These are phyloP conservation scores for Dimargaris xerosporica DNA, from an alignment of 192 early-diverging fungal genomes.

Conservation along the genomic window DNA sequence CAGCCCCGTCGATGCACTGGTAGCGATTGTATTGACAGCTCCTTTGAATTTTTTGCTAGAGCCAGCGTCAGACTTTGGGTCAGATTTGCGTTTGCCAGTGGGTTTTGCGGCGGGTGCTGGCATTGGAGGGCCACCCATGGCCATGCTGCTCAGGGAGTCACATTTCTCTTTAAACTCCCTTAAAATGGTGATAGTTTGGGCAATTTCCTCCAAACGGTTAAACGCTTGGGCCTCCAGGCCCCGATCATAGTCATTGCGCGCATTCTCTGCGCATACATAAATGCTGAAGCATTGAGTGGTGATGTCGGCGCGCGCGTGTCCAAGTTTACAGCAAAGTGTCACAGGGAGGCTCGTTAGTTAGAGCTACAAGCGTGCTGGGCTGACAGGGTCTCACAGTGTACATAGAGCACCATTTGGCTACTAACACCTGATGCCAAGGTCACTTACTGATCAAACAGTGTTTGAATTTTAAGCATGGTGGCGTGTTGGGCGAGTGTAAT, in stretches of 20 bases:
- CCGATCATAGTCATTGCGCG: background rate
- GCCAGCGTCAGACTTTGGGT: too few relatives aligned
- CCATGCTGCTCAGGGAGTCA: background rate
- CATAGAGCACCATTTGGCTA: too few relatives aligned
- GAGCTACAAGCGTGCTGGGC: too few relatives aligned
- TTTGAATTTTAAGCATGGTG: slow-evolving; percentile 7
- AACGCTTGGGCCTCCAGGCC: slow-evolving; percentile 6
- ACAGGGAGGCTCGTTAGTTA: too few relatives aligned
- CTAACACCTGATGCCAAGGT: too few relatives aligned
- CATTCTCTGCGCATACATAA: background rate
- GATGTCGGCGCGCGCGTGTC: too few relatives aligned
- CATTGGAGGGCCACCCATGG: too few relatives aligned
- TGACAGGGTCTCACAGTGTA: too few relatives aligned
- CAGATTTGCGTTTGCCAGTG: too few relatives aligned
- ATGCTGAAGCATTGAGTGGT: background rate
- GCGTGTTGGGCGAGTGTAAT: too few relatives aligned
- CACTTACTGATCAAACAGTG: background rate
- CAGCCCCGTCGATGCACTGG: background rate
- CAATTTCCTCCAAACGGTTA: slow-evolving; percentile 1
- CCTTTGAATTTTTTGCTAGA: background rate
- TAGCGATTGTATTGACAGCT: background rate
- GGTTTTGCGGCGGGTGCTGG: too few relatives aligned
- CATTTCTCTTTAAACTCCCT: background rate
- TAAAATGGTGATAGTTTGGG: background rate
- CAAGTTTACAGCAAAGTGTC: too few relatives aligned